A percentile compares a stretch with the other conserved stretches of the same genome.
These are phyloP conservation scores for Pelargonium fulgidum DNA, from an alignment of 441 rosid species.

Conservation along the genomic window DNA sequence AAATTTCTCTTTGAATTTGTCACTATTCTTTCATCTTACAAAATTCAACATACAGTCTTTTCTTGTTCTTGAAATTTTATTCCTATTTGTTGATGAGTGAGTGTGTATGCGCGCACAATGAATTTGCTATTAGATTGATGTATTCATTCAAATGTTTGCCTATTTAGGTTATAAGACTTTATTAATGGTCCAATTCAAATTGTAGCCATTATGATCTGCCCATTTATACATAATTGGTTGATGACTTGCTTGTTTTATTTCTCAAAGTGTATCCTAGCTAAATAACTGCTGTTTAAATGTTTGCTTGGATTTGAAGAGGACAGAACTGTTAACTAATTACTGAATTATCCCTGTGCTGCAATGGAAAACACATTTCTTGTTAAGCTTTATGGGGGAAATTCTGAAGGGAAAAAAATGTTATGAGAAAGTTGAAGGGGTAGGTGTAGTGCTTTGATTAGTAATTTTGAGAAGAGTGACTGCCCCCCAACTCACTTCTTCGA, in stretches of 20 bases:
- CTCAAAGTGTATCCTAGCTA: too few relatives aligned
- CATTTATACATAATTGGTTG: too few relatives aligned
- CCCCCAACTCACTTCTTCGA: background rate
- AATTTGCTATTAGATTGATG: background rate
- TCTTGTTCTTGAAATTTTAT: too few relatives aligned
- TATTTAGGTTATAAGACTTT: background rate
- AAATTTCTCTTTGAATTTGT: background rate
- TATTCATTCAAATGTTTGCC: background rate
- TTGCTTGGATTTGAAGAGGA: conserved; percentile 9
- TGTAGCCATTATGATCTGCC: background rate
- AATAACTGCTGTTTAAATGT: background rate
- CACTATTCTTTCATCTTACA: background rate
- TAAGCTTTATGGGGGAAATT: too few relatives aligned
- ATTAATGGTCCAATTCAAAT: background rate
- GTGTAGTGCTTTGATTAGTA: background rate
- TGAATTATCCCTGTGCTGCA: too few relatives aligned
- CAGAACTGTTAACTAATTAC: too few relatives aligned
- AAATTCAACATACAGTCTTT: too few relatives aligned
- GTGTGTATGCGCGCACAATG: too few relatives aligned
- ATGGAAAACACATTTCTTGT: too few relatives aligned
- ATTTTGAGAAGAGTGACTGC: background rate
- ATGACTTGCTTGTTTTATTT: too few relatives aligned
- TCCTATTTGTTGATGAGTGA: too few relatives aligned
- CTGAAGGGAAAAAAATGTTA: too few relatives aligned
- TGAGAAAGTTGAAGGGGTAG: background rate